phyloP scores from a whole-genome alignment of 352 stramenopile genomes.

The Aphanomyces astaci region DNA sequence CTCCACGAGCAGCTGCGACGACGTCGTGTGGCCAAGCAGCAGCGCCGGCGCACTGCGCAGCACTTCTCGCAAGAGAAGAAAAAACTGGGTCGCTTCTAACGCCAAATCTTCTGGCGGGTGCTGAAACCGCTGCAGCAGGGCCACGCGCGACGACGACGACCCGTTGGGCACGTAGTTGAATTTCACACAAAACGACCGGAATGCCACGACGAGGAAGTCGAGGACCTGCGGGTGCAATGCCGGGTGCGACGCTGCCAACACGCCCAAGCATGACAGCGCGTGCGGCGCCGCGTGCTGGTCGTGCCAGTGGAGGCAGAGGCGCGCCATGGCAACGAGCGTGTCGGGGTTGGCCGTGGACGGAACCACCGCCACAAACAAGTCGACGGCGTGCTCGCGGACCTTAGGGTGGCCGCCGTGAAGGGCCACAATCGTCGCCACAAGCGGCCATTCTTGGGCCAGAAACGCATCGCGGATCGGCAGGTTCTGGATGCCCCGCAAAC shows the following conservation, averaged over 20 bases:
- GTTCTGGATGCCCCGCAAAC: constrained; percentile 12
- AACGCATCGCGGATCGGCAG: constrained; percentile 17
- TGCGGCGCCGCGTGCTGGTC: constrained; percentile 4
- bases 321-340: constrained; percentile 1
- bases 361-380: constrained; percentile 1
- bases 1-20: not conserved
- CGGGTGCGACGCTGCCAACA: not conserved
- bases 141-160: not conserved
- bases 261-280: constrained; percentile 6
- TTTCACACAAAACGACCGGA: constrained; percentile 8
- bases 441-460: constrained; percentile 11
- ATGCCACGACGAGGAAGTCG: not conserved
- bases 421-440: not conserved
- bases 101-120: constrained; percentile 1
- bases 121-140: constrained; percentile 8
- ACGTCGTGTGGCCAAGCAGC: not conserved
- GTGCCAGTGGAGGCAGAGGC: constrained; percentile 10
- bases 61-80: constrained; percentile 5
- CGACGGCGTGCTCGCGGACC: constrained; percentile 9
- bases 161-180: not conserved
- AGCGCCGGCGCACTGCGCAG: not conserved
- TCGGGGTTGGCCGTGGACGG: not conserved
- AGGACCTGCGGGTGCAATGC: constrained; percentile 3
- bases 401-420: not conserved
- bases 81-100: not conserved